phyloP scores from a whole-genome alignment of 1,284 basidiomycete genomes.

The Abortiporus biennis region DNA sequence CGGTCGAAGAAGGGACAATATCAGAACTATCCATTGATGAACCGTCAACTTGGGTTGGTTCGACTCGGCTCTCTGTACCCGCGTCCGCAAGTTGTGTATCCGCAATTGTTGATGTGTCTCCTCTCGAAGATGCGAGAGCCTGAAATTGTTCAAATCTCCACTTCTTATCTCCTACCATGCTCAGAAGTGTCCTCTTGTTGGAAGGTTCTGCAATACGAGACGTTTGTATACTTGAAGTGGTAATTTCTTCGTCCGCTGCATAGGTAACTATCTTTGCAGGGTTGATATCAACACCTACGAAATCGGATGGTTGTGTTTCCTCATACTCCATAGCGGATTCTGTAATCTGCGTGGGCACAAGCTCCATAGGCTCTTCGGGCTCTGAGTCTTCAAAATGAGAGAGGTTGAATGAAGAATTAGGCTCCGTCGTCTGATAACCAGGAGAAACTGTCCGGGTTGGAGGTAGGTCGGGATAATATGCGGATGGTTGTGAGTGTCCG shows the following conservation, averaged over 20 bases:
- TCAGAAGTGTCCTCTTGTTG: conserved; percentile 5
- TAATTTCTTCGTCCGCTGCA: background rate
- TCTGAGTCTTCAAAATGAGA: no score
- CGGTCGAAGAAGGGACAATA: conserved; percentile 4
- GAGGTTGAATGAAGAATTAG: no score
- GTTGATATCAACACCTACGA: no score
- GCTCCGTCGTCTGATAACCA: no score
- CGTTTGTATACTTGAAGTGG: no score
- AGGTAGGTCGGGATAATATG: no score
- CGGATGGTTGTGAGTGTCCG: no score
- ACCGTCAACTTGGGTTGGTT: no score
- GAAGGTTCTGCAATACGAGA: conserved; percentile 1
- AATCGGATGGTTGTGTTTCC: conserved; percentile 16
- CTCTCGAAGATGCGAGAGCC: background rate
- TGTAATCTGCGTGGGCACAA: conserved; percentile 1
- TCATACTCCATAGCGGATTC: no score
- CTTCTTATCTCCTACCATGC: conserved; percentile 9
- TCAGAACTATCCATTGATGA: no score
- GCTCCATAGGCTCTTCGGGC: background rate
- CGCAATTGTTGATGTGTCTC: background rate
- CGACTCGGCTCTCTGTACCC: no score
- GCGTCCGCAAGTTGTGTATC: conserved; percentile 13
- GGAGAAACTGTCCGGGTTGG: no score
- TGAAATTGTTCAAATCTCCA: conserved; percentile 5
- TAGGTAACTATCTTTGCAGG: background rate